These are phyloP conservation scores for Naganishia antarctica DNA, from an alignment of 768 basidiomycete genomes.

Conservation along the genomic window DNA sequence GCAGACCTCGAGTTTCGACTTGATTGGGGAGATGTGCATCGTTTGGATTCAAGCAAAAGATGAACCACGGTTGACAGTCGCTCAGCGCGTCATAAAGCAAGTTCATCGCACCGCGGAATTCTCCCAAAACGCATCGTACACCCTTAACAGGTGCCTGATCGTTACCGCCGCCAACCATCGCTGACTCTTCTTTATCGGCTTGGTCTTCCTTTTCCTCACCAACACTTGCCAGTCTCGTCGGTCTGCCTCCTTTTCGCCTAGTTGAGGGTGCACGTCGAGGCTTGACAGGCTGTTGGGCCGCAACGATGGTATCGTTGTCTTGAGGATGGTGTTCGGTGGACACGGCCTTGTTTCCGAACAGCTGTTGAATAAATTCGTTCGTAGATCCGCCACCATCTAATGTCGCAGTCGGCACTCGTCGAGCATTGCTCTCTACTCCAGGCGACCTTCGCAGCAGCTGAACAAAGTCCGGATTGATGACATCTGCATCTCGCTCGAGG, in stretches of 20 bases:
- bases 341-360: slow-evolving; percentile 83
- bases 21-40: slow-evolving; percentile 92
- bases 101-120: slow-evolving; percentile 78
- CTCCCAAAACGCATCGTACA: slow-evolving; percentile 74
- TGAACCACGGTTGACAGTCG: slow-evolving; percentile 83
- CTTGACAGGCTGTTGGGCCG: slow-evolving; percentile 86
- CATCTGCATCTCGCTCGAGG: slow-evolving; percentile 80
- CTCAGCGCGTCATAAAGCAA: slow-evolving; percentile 79
- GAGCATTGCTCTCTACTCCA: slow-evolving; percentile 42
- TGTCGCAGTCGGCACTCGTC: slow-evolving; percentile 40
- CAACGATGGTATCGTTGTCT: slow-evolving; percentile 91
- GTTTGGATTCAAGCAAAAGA: slow-evolving; percentile 91
- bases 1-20: slow-evolving; percentile 82
- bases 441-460: slow-evolving; percentile 67
- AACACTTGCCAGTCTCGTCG: slow-evolving; percentile 36
- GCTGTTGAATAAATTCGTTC: slow-evolving; percentile 83
- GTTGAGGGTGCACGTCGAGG: slow-evolving; percentile 92
- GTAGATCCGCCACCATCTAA: slow-evolving; percentile 70
- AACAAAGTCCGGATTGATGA: slow-evolving; percentile 88
- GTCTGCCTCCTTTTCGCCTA: slow-evolving; percentile 53
- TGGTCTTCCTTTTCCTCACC: slow-evolving; percentile 41
- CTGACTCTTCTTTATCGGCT: slow-evolving; percentile 31
- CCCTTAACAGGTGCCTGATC: slow-evolving; percentile 38
- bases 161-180: slow-evolving; percentile 37
- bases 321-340: slow-evolving; percentile 86